Conservation (phyloP, 345 rosid genomes). For the Eucalyptus viminalis region DNA sequence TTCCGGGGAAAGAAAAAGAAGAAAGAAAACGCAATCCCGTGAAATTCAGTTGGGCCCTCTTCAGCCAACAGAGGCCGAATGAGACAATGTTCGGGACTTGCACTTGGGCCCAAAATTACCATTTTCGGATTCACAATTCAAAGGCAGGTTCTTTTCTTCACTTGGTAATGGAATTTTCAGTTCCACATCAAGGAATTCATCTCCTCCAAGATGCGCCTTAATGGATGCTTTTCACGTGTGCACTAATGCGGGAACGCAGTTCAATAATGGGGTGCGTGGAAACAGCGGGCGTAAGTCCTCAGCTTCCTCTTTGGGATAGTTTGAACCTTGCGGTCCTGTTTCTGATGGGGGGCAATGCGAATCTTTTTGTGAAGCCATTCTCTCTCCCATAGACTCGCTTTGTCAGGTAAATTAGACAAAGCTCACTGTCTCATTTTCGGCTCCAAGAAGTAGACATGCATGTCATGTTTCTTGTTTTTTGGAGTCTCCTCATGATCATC, state of each 20-base stretch:
- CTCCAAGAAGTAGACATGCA: background rate
- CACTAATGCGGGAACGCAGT: background rate
- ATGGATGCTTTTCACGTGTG: background rate
- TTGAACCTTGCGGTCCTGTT: background rate
- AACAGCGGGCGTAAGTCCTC: background rate
- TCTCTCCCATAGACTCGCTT: background rate
- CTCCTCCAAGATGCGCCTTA: background rate
- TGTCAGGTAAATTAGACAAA: background rate
- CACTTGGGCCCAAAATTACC: background rate
- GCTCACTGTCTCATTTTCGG: background rate
- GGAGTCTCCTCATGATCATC: background rate
- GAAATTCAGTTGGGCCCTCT: background rate
- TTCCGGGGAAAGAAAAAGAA: background rate
- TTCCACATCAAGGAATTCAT: background rate
- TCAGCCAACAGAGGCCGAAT: background rate
- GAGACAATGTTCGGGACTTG: background rate
- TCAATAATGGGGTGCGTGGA: background rate
- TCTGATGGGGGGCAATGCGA: background rate
- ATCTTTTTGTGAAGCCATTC: background rate
- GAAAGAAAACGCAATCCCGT: background rate
- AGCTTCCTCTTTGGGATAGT: background rate
- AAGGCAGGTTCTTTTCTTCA: background rate
- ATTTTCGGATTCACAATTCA: background rate
- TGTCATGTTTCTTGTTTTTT: background rate
- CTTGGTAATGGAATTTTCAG: background rate